These are phyloP conservation scores for Gossypium turneri DNA, from an alignment of 345 rosid genomes.

Conservation along the genomic window DNA sequence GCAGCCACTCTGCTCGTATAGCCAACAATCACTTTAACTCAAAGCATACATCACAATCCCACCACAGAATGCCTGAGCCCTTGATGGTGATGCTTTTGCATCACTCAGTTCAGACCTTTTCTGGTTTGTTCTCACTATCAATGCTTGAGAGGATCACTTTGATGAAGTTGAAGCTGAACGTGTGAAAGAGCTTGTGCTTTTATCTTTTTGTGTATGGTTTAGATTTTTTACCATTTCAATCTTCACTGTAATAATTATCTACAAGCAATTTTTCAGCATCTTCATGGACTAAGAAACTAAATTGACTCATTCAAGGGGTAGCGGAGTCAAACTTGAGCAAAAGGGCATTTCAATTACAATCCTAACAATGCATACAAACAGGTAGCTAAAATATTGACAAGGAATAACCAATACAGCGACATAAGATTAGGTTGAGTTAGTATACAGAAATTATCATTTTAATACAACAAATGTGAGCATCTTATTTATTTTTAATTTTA, in stretches of 20 bases:
- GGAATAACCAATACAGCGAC: too few relatives aligned
- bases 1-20: slow-evolving; percentile 54
- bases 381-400: not conserved
- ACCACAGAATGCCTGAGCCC: slow-evolving; percentile 57
- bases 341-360: not conserved
- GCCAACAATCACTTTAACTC: slow-evolving; percentile 64
- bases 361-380: not conserved
- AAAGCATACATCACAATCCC: slow-evolving; percentile 50
- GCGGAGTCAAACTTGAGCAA: not conserved
- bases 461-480: not conserved
- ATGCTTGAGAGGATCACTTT: slow-evolving; percentile 81
- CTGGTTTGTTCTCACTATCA: slow-evolving; percentile 36
- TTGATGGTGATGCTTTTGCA: slow-evolving; percentile 80
- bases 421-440: not conserved
- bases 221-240: not conserved
- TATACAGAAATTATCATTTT: not conserved
- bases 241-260: not conserved
- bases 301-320: not conserved
- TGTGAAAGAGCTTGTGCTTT: too few relatives aligned
- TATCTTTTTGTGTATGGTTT: not conserved
- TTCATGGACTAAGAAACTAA: not conserved
- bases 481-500: not conserved
- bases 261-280: not conserved
- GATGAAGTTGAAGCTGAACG: slow-evolving; percentile 33
- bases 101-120: slow-evolving; percentile 74